Percentiles rank a stretch among this genome's conserved stretches.
phyloP scores from a whole-genome alignment of 768 basidiomycete genomes.

The Imleria badia region DNA sequence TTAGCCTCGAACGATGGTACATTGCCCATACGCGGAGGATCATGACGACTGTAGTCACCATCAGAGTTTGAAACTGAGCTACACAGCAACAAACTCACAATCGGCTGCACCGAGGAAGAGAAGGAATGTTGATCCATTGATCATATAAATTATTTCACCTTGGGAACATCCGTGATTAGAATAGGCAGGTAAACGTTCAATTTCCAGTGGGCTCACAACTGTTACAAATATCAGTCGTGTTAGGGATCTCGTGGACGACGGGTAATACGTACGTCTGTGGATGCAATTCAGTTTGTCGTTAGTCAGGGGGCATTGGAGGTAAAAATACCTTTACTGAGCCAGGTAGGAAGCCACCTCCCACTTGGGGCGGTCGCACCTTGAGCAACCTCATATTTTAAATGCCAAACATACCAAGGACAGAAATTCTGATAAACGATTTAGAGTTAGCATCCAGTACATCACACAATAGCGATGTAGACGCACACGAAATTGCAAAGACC shows the following conservation, averaged over 20 bases:
- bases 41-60: neutral
- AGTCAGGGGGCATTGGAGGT: neutral
- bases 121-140: neutral
- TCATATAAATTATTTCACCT: neutral
- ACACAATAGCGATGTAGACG: neutral
- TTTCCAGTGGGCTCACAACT: neutral
- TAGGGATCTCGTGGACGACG: neutral
- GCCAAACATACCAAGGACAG: neutral
- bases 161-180: neutral
- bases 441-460: neutral
- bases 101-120: constrained; percentile 2
- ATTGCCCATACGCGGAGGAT: neutral
- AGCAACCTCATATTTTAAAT: neutral
- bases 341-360: neutral
- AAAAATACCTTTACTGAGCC: neutral
- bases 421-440: neutral
- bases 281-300: neutral
- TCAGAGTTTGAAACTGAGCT: neutral
- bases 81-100: neutral
- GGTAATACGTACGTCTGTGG: neutral
- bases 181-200: neutral
- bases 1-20: neutral
- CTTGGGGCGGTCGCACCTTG: neutral
- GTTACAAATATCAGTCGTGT: neutral
- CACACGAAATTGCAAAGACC: constrained; percentile 3